Base-by-base conservation (phyloP, 208 protist species). In the Leishmania arabica region DNA sequence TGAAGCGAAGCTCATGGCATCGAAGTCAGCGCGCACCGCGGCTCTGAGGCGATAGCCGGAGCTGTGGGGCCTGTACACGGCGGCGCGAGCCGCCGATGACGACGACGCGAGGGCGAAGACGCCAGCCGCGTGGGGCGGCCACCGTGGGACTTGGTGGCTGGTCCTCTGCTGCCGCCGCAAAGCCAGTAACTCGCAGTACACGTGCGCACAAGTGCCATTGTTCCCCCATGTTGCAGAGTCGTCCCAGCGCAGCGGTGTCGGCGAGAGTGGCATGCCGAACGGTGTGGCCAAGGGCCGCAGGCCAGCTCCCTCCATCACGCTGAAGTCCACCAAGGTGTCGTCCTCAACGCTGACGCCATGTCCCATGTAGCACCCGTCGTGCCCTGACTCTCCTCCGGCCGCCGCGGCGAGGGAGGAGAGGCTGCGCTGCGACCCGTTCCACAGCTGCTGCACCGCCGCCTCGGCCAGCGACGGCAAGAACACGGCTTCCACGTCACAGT, bases 401-500 rank as follows among this genome's bases (percentile, higher is more conserved):
- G 51, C 80, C 34, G 27, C 64, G 24, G 70, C 76, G 24, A 85
- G 51, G 11, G 82, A 78, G 31, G 71, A 45, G 31, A 85, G 77
- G 51, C 82, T 85, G 49, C 73, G 82, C 51, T 51, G 54, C 15
- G 54, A 21, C 15, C 79, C 78, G 68, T 76, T 83, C 85, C 82
- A 89, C 66, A 89, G 77, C 64, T 75, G 80, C 70, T 84, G 79
- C 68, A 37, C 74, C n/a, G 62, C 74, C 3, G 70, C 78, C 71
- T 77, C 82, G n/a, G n/a, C 4, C n/a, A 84, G 45, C 21, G 76
- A 80, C 13, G 71, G 6, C 2, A 81, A 65, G 51, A 77, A 87
- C 21, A 77, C 54, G 42, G 79, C 70, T 65, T 81, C 82, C n/a
- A 90, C 83, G 75, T 88, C 86, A 71, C 89, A 90, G 78, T 92